Evolutionary conservation across 2,329 filamentous ascomycete genomes (phyloP).

Genomic region (Scedosporium apiospermum): DNA sequence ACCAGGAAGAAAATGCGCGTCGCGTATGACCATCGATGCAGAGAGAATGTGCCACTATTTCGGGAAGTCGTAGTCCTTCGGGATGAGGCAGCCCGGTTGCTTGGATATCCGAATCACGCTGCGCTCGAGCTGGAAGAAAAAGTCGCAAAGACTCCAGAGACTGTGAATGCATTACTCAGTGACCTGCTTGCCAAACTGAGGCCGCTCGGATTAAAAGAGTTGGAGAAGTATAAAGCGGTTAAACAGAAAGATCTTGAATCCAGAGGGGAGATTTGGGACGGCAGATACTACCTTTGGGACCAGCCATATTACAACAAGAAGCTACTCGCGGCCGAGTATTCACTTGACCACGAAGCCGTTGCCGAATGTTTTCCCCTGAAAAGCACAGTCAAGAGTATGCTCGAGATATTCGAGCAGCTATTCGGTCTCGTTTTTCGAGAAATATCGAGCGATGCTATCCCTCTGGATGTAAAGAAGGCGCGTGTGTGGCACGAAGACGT

Average conservation of each 20-base stretch:
- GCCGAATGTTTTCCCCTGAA: not conserved
- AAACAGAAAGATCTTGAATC: not conserved
- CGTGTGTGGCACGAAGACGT: not conserved
- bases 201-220: not conserved
- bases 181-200: not conserved
- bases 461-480: not conserved
- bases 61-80: constrained; percentile 6
- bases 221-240: not conserved
- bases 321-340: not conserved
- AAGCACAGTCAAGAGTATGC: not conserved
- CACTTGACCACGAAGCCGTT: not conserved
- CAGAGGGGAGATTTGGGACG: not conserved
- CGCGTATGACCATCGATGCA: constrained; percentile 2
- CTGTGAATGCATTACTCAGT: not conserved
- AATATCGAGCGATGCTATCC: not conserved
- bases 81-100: constrained; percentile 8
- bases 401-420: not conserved
- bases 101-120: constrained; percentile 6
- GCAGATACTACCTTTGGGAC: not conserved
- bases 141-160: constrained; percentile 5
- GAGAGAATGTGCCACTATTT: constrained; percentile 4
- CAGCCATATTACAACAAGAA: not conserved
- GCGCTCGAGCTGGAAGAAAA: not conserved
- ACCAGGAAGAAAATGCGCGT: not conserved
- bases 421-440: not conserved